Evolutionary conservation across 495 filamentous ascomycete species (phyloP).

Genomic region (Aspergillus leporis): DNA sequence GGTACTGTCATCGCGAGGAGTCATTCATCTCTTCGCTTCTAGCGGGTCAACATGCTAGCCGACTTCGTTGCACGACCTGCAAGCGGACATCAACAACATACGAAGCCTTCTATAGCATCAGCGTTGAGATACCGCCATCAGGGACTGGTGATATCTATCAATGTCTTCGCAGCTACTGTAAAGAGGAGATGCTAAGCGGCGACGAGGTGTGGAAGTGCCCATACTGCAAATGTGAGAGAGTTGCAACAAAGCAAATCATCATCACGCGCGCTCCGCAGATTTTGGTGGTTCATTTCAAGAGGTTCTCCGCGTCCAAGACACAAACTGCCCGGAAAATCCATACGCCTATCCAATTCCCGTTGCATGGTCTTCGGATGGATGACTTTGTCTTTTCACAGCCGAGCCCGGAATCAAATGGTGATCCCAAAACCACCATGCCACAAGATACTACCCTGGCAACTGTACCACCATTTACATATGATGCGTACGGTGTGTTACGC

Average conservation of each 20-base stretch:
- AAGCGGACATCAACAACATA: slow-evolving; percentile 69
- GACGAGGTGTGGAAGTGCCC: slow-evolving; percentile 74
- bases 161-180: slow-evolving; percentile 67
- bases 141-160: slow-evolving; percentile 57
- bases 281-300: slow-evolving; percentile 75
- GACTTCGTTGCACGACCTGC: slow-evolving; percentile 64
- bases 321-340: slow-evolving; percentile 64
- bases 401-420: slow-evolving; percentile 25
- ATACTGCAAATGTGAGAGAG: slow-evolving; percentile 64
- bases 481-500: slow-evolving; percentile 70
- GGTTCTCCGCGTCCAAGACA: slow-evolving; percentile 61
- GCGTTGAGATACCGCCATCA: slow-evolving; percentile 61
- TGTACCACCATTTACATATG: slow-evolving; percentile 66
- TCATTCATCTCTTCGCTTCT: slow-evolving; percentile 70
- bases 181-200: slow-evolving; percentile 64
- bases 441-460: slow-evolving; percentile 47
- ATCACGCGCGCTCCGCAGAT: slow-evolving; percentile 71
- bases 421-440: slow-evolving; percentile 21
- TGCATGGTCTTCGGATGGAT: slow-evolving; percentile 63
- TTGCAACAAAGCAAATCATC: slow-evolving; percentile 72
- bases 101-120: slow-evolving; percentile 69
- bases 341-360: slow-evolving; percentile 67
- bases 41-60: slow-evolving; percentile 68
- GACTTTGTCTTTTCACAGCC: slow-evolving; percentile 53
- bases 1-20: slow-evolving; percentile 66